Conservation (phyloP, 148 eudicot genomes). For the Cornus suecica region DNA sequence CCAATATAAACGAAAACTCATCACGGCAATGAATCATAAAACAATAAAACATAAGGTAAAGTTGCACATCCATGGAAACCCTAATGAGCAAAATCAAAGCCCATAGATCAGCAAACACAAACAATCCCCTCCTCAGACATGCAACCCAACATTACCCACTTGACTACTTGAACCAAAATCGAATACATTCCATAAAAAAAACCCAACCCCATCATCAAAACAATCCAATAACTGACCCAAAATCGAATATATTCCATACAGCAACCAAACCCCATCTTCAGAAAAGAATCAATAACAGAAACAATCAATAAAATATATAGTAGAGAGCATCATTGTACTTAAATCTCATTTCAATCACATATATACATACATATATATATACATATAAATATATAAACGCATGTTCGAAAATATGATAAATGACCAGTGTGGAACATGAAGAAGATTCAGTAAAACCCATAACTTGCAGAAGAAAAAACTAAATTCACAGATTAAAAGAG, state of each 20-base stretch:
- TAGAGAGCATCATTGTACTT: neutral
- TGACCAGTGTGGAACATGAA: neutral
- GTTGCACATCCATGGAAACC: neutral
- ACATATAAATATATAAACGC: neutral
- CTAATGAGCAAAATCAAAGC: neutral
- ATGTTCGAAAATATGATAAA: neutral
- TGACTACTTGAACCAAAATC: too few species aligned
- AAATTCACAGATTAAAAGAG: neutral
- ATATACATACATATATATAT: too few species aligned
- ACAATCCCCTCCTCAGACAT: too few species aligned
- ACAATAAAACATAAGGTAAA: neutral
- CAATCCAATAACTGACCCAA: neutral
- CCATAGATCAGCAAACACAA: neutral
- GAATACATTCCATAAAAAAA: neutral
- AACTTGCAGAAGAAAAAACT: neutral
- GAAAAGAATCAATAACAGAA: neutral
- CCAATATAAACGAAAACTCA: neutral
- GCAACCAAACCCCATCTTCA: neutral
- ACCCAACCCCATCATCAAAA: conserved; percentile 4
- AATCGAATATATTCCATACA: neutral
- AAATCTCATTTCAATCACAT: neutral
- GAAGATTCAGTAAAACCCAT: neutral
- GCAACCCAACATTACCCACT: too few species aligned
- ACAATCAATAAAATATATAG: too few species aligned
- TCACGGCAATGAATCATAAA: too few species aligned